Percentiles rank a stretch among this genome's conserved stretches.
These are phyloP conservation scores for Asterophora lycoperdoides DNA, from an alignment of 768 basidiomycete genomes.

Conservation along the genomic window DNA sequence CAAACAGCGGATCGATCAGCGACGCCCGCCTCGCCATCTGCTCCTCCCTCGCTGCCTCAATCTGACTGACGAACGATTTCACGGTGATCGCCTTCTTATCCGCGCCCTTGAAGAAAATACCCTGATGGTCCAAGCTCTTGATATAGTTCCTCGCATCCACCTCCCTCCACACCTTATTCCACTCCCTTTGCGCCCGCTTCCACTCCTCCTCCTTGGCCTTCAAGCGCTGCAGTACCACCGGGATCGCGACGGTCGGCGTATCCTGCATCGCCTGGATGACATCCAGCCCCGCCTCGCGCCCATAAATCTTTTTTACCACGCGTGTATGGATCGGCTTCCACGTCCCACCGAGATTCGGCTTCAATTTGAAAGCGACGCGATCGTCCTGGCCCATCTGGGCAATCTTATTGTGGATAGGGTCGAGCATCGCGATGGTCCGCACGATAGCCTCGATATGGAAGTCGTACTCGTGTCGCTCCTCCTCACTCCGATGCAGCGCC, in stretches of 20 bases:
- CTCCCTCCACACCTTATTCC: conserved; percentile 99
- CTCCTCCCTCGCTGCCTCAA: conserved; percentile 80
- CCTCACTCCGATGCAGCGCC: conserved; percentile 92
- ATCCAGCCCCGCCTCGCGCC: conserved; percentile 76
- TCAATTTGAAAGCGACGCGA: conserved; percentile 74
- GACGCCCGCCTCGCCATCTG: conserved; percentile 73
- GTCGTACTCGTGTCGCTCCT: conserved; percentile 98
- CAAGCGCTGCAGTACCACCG: conserved; percentile 81
- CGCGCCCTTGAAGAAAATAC: conserved; percentile 80
- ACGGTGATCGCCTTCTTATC: conserved; percentile 83
- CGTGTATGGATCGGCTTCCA: conserved; percentile 90
- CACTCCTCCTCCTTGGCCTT: conserved; percentile 99
- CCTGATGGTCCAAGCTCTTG: conserved; percentile 92
- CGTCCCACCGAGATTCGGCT: conserved; percentile 82
- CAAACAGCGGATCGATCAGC: conserved; percentile 48
- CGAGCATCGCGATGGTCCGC: conserved; percentile 85
- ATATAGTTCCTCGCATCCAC: conserved; percentile 92
- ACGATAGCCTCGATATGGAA: conserved; percentile 96
- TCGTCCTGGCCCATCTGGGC: conserved; percentile 75
- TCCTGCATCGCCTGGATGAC: conserved; percentile 90
- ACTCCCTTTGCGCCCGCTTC: conserved; percentile 95
- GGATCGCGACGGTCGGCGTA: conserved; percentile 82
- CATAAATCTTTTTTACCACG: conserved; percentile 96
- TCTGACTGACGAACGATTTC: conserved; percentile 77
- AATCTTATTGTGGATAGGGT: conserved; percentile 89